Base-by-base conservation (phyloP, 176 grass and related monocot genomes). In the Oryza rufipogon region DNA sequence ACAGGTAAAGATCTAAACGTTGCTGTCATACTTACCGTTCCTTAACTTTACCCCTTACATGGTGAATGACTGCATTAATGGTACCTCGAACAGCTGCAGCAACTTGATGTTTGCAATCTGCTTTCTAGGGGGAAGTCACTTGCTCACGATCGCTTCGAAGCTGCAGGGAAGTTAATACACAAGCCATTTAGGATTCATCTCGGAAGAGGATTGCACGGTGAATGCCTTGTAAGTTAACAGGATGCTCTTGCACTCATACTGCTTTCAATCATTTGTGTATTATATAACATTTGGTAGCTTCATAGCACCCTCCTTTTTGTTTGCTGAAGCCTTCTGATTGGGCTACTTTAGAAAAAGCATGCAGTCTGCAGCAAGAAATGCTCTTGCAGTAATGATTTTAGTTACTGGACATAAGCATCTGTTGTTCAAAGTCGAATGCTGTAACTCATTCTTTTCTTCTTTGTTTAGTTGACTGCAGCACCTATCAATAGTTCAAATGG, bases 181-280 rank as follows among this genome's bases (percentile, higher is more conserved):
- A 92, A 86, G 65, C 81, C 91, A 70, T 99, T 96, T 75, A 96
- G 86, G 80, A 79, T 99, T 81, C 66, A 61, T 47, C 81, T 99
- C 6, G 93, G 96, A 89, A 92, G 88, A 94, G 89, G 96, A 70
- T 84, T 74, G 48, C 92, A 92, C 73, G 89, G 96, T 61, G 85
- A 92, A 83, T 96, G 89, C 78, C 86, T 99, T 87, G 96, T 96
- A 89, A 64, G 65, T 85, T 45, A 71, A 72, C 8, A 61, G 3
- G 64, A 86, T 51, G 36, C 33, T 79, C 2, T 75, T 71, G 26
- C 49, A 30, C 51, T 83, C 74, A 42, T 64, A 75, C 65, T 76
- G 8, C n/a, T 75, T 58, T 68, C 9, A 33, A 7, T 81, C 17
- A 70, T 5, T 9, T 70, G 45, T 87, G 22, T 6, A 54, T 80